Percentiles rank a stretch among this genome's conserved stretches.
Evolutionary conservation across 768 basidiomycete genomes (phyloP).

Genomic region (Infundibulicybe gibba): DNA sequence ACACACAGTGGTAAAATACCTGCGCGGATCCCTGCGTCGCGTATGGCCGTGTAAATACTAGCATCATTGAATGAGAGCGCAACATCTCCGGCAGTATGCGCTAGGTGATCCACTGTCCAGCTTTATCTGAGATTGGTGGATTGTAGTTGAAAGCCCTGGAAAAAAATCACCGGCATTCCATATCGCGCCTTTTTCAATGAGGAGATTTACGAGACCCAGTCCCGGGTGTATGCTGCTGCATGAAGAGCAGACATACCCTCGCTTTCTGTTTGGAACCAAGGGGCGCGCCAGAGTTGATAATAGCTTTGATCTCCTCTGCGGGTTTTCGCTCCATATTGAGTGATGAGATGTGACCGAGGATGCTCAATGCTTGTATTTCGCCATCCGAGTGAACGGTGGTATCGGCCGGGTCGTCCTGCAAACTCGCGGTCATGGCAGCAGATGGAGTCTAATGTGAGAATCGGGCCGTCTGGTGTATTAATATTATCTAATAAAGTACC

Average conservation of each 20-base stretch:
- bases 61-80: slow-evolving; percentile 82
- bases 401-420: too few species aligned
- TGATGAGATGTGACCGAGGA: slow-evolving; percentile 59
- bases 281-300: slow-evolving; percentile 69
- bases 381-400: slow-evolving; percentile 8
- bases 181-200: slow-evolving; percentile 80
- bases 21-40: slow-evolving; percentile 90
- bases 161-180: slow-evolving; percentile 79
- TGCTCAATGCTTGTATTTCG: slow-evolving; percentile 41
- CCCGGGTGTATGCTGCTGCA: slow-evolving; percentile 76
- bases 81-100: slow-evolving; percentile 87
- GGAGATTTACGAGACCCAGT: slow-evolving; percentile 56
- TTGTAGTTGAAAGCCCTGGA: not conserved
- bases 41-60: slow-evolving; percentile 70
- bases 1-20: slow-evolving; percentile 44
- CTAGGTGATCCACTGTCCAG: slow-evolving; percentile 64
- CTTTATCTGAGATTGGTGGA: slow-evolving; percentile 1
- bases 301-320: slow-evolving; percentile 39
- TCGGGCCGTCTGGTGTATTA: slow-evolving; percentile 17
- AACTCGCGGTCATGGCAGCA: too few species aligned
- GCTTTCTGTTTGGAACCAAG: slow-evolving; percentile 86
- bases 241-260: slow-evolving; percentile 84
- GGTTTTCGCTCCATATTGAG: slow-evolving; percentile 44
- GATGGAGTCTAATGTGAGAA: not conserved
- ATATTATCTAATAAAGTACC: slow-evolving; percentile 14